Conservation (phyloP, 1,284 basidiomycete genomes). For the Cryptococcus sp. region DNA sequence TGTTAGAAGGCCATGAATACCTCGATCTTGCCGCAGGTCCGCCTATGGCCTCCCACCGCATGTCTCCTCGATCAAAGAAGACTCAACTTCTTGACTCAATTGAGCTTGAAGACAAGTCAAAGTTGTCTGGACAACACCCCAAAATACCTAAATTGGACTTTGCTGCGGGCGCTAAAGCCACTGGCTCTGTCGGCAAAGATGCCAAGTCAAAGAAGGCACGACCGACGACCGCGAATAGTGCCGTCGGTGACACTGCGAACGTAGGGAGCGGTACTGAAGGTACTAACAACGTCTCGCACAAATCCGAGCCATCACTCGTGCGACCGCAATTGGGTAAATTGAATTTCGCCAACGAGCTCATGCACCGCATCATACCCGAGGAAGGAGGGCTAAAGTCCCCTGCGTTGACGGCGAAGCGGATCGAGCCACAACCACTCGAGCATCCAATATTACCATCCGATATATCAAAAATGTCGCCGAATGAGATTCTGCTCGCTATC, state of each 20-base stretch:
- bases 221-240: conserved; percentile 8
- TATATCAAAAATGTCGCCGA: conserved; percentile 51
- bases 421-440: conserved; percentile 28
- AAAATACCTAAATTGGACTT: conserved; percentile 48
- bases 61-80: conserved; percentile 50
- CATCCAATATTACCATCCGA: conserved; percentile 29
- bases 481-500: conserved; percentile 54
- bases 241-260: neutral
- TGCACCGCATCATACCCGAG: conserved; percentile 12
- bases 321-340: conserved; percentile 9
- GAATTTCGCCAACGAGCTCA: conserved; percentile 12
- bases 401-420: conserved; percentile 43
- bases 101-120: conserved; percentile 49
- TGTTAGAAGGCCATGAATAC: conserved; percentile 54
- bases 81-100: conserved; percentile 51
- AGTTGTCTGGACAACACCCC: conserved; percentile 48
- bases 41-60: conserved; percentile 50
- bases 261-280: neutral
- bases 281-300: neutral
- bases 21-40: conserved; percentile 56
- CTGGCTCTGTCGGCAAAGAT: conserved; percentile 38
- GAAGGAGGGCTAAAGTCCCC: conserved; percentile 33
- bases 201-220: conserved; percentile 23
- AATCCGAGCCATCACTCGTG: neutral
- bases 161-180: conserved; percentile 44